These are phyloP conservation scores for Colletotrichum sansevieriae DNA, from an alignment of 2,329 filamentous ascomycete species.

Conservation along the genomic window DNA sequence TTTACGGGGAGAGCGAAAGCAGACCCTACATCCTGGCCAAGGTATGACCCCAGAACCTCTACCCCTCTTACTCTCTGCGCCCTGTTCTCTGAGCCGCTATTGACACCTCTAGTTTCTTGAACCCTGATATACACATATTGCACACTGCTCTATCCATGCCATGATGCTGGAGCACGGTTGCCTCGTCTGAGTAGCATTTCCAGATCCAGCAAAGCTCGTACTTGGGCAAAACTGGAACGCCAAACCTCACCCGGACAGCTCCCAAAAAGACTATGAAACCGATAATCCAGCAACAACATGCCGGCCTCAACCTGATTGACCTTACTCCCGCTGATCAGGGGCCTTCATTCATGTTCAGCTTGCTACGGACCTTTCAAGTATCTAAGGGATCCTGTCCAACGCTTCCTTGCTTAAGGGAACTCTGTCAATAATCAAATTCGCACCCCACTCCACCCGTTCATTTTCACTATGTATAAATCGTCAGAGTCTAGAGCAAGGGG, in stretches of 20 bases:
- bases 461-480: neutral
- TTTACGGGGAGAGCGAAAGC: conserved; percentile 18
- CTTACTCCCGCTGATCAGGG: no score
- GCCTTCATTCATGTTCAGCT: no score
- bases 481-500: conserved; percentile 21
- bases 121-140: neutral
- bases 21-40: conserved; percentile 21
- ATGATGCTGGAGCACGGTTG: neutral
- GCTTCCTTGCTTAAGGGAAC: neutral
- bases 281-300: no score
- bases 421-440: conserved; percentile 27
- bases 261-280: neutral
- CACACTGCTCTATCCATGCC: neutral
- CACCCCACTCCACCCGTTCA: conserved; percentile 9
- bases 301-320: no score
- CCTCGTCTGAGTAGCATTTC: neutral
- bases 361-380: no score
- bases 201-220: no score
- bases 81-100: neutral
- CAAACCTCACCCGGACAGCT: neutral
- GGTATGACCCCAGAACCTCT: neutral
- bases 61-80: no score
- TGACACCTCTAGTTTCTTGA: neutral
- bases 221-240: conserved; percentile 18
- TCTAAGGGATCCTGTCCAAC: neutral